These are phyloP conservation scores for Blastomyces parvus DNA, from an alignment of 2,329 filamentous ascomycete species.

Conservation along the genomic window DNA sequence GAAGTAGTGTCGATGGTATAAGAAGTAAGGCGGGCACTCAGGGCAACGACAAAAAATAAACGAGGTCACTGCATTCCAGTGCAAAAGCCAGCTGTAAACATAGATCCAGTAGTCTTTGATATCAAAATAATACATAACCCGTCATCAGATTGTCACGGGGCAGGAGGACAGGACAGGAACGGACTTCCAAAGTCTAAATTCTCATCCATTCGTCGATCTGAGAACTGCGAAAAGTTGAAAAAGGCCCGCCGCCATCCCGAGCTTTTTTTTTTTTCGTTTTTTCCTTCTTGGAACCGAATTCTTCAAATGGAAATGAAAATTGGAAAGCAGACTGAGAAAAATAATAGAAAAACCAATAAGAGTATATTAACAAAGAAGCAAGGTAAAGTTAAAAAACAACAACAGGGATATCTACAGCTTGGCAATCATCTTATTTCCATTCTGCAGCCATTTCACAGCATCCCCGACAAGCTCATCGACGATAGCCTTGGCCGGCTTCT, in stretches of 20 bases:
- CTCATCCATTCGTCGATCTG: background rate
- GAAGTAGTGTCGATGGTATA: background rate
- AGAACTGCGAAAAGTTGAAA: background rate
- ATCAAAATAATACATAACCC: background rate
- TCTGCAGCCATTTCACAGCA: conserved; percentile 61
- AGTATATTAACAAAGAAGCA: background rate
- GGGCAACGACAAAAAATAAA: background rate
- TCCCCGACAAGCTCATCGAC: conserved; percentile 89
- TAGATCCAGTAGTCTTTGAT: background rate
- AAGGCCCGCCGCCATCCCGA: background rate
- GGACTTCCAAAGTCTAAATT: background rate
- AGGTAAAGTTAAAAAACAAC: background rate
- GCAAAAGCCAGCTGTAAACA: background rate
- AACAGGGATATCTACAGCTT: conserved; percentile 51
- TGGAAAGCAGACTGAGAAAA: background rate
- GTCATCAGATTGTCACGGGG: background rate
- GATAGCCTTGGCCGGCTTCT: conserved; percentile 80
- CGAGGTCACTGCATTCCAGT: background rate
- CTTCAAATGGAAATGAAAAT: background rate
- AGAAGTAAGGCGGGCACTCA: background rate
- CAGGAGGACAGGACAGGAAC: background rate
- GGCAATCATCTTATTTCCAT: conserved; percentile 56
- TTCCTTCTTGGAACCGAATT: background rate
- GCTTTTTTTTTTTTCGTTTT: background rate
- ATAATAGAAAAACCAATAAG: background rate